phyloP scores from a whole-genome alignment of 352 stramenopile species.

The Globisporangium alternatum region DNA sequence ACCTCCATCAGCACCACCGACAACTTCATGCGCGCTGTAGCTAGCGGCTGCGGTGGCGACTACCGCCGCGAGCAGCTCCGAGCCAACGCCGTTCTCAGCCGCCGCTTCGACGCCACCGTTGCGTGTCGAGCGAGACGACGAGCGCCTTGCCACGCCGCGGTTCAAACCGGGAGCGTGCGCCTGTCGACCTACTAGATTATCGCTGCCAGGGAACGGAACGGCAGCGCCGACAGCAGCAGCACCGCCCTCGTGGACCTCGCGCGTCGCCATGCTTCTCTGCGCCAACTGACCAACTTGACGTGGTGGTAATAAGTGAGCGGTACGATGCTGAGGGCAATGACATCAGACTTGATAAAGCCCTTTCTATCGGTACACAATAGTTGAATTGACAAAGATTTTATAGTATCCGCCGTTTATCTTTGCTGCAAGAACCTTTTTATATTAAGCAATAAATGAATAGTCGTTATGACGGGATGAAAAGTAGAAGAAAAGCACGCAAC shows the following conservation, averaged over 20 bases:
- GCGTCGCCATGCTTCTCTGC: neutral
- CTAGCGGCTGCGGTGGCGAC: neutral
- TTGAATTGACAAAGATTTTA: neutral
- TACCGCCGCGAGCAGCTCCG: neutral
- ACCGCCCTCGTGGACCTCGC: neutral
- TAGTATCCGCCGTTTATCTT: too few species aligned
- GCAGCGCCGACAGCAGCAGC: neutral
- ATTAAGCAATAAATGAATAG: neutral
- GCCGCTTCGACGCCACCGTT: neutral
- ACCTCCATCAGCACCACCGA: neutral
- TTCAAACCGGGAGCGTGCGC: neutral
- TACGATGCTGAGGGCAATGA: neutral
- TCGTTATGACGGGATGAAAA: neutral
- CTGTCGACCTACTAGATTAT: neutral
- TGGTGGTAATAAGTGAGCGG: neutral
- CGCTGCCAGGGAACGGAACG: neutral
- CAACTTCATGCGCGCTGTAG: neutral
- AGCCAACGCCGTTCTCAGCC: neutral
- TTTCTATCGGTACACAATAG: neutral
- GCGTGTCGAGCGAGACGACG: neutral
- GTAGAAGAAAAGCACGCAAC: neutral
- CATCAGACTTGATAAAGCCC: neutral
- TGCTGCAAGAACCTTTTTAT: neutral
- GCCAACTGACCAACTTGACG: neutral
- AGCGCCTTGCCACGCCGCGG: neutral